Conservation (phyloP, 2,329 filamentous ascomycete genomes). For the Neonectria faginata region DNA sequence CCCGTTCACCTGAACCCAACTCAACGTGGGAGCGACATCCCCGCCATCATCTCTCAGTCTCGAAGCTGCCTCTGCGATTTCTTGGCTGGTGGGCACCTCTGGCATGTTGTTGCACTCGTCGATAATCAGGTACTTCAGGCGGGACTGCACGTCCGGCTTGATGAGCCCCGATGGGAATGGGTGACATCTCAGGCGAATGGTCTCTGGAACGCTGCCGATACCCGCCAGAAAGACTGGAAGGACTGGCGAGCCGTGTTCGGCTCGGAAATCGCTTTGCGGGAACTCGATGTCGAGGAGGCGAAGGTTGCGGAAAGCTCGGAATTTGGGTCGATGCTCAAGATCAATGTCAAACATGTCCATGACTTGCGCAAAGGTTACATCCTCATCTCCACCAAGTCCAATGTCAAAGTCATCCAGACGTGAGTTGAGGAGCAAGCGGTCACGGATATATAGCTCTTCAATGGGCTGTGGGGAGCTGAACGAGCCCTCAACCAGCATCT, state of each 20-base stretch:
- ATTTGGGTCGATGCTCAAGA: background rate
- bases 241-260: background rate
- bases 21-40: background rate
- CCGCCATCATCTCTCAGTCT: background rate
- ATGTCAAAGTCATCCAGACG: background rate
- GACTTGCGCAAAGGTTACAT: background rate
- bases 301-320: conserved; percentile 5
- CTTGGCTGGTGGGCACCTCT: background rate
- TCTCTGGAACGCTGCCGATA: conserved; percentile 13
- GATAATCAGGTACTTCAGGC: conserved; percentile 10
- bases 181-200: conserved; percentile 4
- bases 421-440: background rate
- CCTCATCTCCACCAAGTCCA: background rate
- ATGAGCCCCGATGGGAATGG: conserved; percentile 10
- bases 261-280: background rate
- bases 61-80: background rate
- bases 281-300: conserved; percentile 16
- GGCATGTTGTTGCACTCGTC: conserved; percentile 10
- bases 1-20: background rate
- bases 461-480: background rate
- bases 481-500: conserved; percentile 3
- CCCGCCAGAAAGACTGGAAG: conserved; percentile 4
- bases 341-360: background rate
- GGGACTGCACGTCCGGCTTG: background rate
- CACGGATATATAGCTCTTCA: conserved; percentile 16